A percentile compares a stretch with the other conserved stretches of the same genome.
Conservation (phyloP, 225 moss, liverwort and hornwort genomes). For the Pleurozium schreberi region DNA sequence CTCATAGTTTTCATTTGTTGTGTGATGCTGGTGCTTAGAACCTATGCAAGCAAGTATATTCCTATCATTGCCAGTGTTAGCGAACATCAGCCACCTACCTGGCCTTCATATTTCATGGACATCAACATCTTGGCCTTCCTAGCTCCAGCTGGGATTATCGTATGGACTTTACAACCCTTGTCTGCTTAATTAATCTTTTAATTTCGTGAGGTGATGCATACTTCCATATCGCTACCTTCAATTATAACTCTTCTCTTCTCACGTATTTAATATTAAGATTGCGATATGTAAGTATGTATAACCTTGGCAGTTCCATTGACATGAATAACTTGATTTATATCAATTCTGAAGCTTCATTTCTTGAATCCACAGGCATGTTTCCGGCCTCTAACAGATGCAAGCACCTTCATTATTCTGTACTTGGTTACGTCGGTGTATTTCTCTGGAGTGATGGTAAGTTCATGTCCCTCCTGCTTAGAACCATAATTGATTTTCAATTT, state of each 20-base stretch:
- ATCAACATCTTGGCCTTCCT: conserved; percentile 97
- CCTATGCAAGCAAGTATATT: conserved; percentile 99
- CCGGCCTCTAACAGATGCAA: conserved; percentile 88
- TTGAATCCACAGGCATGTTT: conserved; percentile 79
- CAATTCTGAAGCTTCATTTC: neutral
- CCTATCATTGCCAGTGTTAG: conserved; percentile 99
- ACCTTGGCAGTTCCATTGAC: neutral
- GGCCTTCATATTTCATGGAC: conserved; percentile 99
- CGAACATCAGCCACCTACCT: conserved; percentile 99
- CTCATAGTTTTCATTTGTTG: neutral
- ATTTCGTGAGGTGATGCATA: neutral
- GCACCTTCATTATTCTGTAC: conserved; percentile 82
- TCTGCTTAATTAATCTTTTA: neutral
- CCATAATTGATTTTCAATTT: neutral
- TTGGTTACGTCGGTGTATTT: conserved; percentile 98
- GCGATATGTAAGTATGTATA: neutral
- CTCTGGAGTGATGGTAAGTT: conserved; percentile 96
- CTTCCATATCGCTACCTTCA: neutral
- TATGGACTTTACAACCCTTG: conserved; percentile 23
- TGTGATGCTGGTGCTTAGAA: conserved; percentile 35
- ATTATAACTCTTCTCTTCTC: neutral
- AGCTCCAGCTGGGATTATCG: conserved; percentile 93
- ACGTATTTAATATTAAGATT: neutral
- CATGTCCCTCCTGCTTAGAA: neutral
- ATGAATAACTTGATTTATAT: neutral